Evolutionary conservation across 208 protist genomes (phyloP).

Genomic region (Crithidia fasciculata): DNA sequence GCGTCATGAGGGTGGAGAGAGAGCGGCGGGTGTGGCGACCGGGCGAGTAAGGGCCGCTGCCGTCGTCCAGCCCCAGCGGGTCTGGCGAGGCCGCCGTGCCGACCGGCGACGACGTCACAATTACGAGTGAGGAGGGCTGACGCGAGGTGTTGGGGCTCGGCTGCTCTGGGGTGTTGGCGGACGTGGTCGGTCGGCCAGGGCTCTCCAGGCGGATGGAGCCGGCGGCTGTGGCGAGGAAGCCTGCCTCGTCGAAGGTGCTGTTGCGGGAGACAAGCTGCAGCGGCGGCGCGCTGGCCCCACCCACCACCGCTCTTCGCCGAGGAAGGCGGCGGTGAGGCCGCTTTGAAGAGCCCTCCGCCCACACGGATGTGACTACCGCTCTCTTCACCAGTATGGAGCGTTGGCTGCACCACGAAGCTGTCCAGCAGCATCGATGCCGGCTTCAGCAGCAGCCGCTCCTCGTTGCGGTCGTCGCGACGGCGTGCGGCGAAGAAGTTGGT

Average conservation of each 20-base stretch:
- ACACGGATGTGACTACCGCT: conserved; percentile 1
- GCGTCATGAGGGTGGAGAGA: conserved; percentile 8
- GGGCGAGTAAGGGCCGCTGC: conserved; percentile 2
- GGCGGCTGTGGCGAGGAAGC: not conserved
- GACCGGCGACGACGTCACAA: conserved; percentile 13
- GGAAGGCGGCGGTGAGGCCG: not conserved
- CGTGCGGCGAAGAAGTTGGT: conserved; percentile 21
- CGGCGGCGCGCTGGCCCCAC: too few species aligned
- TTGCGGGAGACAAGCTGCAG: not conserved
- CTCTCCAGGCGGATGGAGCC: conserved; percentile 7
- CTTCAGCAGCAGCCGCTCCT: conserved; percentile 28
- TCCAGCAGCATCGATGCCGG: conserved; percentile 32
- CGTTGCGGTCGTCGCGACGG: conserved; percentile 12
- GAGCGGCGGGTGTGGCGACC: conserved; percentile 11
- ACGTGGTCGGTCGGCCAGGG: not conserved
- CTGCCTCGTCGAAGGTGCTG: conserved; percentile 17
- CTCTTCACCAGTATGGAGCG: conserved; percentile 3
- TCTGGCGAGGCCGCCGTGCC: conserved; percentile 5
- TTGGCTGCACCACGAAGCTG: conserved; percentile 37
- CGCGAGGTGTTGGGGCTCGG: not conserved
- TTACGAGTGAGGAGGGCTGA: conserved; percentile 10
- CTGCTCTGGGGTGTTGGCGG: not conserved
- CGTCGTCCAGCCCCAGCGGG: conserved; percentile 5
- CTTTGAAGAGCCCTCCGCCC: not conserved
- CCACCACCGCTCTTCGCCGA: not conserved